phyloP scores from a whole-genome alignment of 495 filamentous ascomycete species.

The Copromyces sp. region DNA sequence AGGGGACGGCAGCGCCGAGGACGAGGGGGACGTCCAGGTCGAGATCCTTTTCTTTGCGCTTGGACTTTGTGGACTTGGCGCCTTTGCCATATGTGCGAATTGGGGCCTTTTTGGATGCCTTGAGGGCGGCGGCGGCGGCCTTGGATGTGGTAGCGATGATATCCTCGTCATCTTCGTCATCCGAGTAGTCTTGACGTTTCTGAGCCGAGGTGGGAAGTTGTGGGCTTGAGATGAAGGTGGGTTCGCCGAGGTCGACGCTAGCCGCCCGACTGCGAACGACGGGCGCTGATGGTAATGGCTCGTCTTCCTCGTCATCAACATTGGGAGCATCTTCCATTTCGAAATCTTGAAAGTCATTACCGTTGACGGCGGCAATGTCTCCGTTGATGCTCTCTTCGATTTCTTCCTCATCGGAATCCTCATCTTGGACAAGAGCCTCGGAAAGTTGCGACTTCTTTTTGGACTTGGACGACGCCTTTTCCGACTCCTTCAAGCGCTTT shows the following conservation, averaged over 20 bases:
- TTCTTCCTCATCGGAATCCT: conserved; percentile 3
- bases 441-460: background rate
- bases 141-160: background rate
- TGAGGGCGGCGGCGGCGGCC: background rate
- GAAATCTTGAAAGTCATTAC: background rate
- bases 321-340: background rate
- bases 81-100: background rate
- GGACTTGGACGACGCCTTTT: background rate
- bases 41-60: background rate
- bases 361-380: background rate
- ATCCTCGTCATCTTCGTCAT: background rate
- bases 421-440: background rate
- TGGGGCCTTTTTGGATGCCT: background rate
- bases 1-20: background rate
- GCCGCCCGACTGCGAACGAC: background rate
- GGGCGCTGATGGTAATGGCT: background rate
- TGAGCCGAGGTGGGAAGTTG: background rate
- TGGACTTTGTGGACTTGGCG: background rate
- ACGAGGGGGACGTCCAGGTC: background rate
- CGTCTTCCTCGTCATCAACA: background rate
- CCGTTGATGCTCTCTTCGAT: conserved; percentile 4
- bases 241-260: background rate
- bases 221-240: background rate
- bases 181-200: background rate
- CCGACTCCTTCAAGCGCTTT: background rate